Percentiles rank a stretch among this genome's conserved stretches.
Evolutionary conservation across 2,329 filamentous ascomycete genomes (phyloP).

Genomic region (Exophiala dermatitidis): DNA sequence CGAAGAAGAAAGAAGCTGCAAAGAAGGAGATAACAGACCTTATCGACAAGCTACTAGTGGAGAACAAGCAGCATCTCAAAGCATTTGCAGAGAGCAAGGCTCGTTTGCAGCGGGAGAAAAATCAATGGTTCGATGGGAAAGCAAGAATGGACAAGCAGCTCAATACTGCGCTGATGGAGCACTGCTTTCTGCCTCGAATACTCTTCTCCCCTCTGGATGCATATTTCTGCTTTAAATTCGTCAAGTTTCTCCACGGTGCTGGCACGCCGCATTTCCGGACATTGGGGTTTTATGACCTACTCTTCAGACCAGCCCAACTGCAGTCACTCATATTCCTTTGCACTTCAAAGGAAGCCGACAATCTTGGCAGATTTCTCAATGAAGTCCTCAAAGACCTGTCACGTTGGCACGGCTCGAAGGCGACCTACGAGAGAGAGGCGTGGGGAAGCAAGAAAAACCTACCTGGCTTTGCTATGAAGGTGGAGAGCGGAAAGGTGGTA

Average conservation of each 20-base stretch:
- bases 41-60: slow-evolving; percentile 62
- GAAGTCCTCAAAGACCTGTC: slow-evolving; percentile 72
- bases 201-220: slow-evolving; percentile 79
- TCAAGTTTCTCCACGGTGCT: slow-evolving; percentile 78
- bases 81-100: slow-evolving; percentile 60
- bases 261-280: slow-evolving; percentile 82
- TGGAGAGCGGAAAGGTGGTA: slow-evolving; percentile 65
- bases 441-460: slow-evolving; percentile 59
- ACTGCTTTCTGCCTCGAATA: slow-evolving; percentile 84
- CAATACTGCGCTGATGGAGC: slow-evolving; percentile 72
- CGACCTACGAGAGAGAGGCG: slow-evolving; percentile 74
- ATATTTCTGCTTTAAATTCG: slow-evolving; percentile 77
- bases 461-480: slow-evolving; percentile 68
- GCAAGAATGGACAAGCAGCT: slow-evolving; percentile 58
- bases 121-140: slow-evolving; percentile 66
- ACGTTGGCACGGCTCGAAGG: slow-evolving; percentile 73
- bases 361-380: slow-evolving; percentile 84
- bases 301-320: slow-evolving; percentile 77
- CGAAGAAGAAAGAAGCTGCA: slow-evolving; percentile 61
- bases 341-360: slow-evolving; percentile 83
- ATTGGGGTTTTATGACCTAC: slow-evolving; percentile 70
- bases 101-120: slow-evolving; percentile 67
- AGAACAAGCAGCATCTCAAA: slow-evolving; percentile 63
- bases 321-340: slow-evolving; percentile 79
- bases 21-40: slow-evolving; percentile 63